Evolutionary conservation across 495 filamentous ascomycete genomes (phyloP).

Genomic region (Penicillium ochrochloron): DNA sequence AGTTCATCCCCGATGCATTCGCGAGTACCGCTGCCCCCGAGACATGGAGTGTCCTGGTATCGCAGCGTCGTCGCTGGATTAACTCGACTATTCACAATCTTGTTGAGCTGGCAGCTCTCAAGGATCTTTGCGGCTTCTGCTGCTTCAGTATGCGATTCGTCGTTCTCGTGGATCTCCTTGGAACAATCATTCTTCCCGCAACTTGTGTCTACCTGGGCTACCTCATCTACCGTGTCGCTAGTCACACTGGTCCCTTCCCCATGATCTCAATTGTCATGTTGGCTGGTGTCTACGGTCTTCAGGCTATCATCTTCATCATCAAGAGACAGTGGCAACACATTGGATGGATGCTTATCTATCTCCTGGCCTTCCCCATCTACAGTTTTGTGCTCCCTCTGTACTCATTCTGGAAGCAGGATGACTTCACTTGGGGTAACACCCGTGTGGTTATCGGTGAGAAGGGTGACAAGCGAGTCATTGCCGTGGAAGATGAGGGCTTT

Average conservation of each 20-base stretch:
- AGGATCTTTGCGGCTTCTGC: conserved; percentile 97
- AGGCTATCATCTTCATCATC: conserved; percentile 93
- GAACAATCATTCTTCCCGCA: conserved; percentile 90
- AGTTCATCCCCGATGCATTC: conserved; percentile 91
- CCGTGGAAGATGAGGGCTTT: conserved; percentile 84
- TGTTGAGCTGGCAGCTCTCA: conserved; percentile 81
- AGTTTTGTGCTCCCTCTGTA: conserved; percentile 91
- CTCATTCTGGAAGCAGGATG: conserved; percentile 99
- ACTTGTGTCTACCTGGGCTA: conserved; percentile 90
- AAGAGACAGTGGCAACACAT: conserved; percentile 97
- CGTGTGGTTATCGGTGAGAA: conserved; percentile 90
- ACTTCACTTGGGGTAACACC: conserved; percentile 65
- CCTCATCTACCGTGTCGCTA: conserved; percentile 80
- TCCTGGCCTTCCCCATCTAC: conserved; percentile 91
- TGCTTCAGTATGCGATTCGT: conserved; percentile 99
- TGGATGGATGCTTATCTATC: conserved; percentile 99
- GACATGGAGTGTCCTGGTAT: conserved; percentile 88
- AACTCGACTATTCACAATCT: conserved; percentile 98
- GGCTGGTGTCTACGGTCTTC: conserved; percentile 90
- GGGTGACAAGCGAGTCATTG: conserved; percentile 85
- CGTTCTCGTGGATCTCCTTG: conserved; percentile 91
- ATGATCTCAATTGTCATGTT: conserved; percentile 86
- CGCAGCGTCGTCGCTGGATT: conserved; percentile 96
- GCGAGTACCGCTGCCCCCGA: conserved; percentile 93
- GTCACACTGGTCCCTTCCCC: conserved; percentile 75